These are phyloP conservation scores for Ophiocytium majus DNA, from an alignment of 352 stramenopile species.

Conservation along the genomic window DNA sequence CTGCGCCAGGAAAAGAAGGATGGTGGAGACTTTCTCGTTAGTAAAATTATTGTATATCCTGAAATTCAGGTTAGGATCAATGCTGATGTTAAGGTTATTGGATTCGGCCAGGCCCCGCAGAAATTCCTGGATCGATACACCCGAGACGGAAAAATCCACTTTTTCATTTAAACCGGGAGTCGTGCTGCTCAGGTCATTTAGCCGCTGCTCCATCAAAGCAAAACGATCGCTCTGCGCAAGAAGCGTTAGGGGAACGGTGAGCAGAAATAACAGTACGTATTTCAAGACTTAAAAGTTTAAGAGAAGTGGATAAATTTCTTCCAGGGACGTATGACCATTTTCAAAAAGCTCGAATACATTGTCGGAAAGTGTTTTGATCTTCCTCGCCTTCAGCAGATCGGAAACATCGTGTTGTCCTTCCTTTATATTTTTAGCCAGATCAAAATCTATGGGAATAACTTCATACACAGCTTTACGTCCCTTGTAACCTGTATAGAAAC, in stretches of 20 bases:
- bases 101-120: background rate
- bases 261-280: background rate
- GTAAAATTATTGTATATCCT: slow-evolving; percentile 8
- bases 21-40: slow-evolving; percentile 6
- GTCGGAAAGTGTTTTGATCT: slow-evolving; percentile 4
- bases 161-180: slow-evolving; percentile 9
- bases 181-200: background rate
- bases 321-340: background rate
- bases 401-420: slow-evolving; percentile 7
- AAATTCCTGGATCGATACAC: background rate
- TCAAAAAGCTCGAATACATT: slow-evolving; percentile 12
- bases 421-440: background rate
- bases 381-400: background rate
- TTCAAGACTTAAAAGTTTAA: background rate
- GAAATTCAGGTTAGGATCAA: background rate
- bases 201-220: background rate
- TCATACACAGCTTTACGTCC: slow-evolving; percentile 11
- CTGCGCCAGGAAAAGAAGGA: background rate
- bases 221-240: background rate
- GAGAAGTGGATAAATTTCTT: slow-evolving; percentile 5
- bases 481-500: background rate
- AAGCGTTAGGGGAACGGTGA: background rate
- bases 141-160: background rate
- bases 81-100: background rate
- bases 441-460: background rate